Conservation (phyloP, 2,329 filamentous ascomycete species). For the Gnomoniopsis smithogilvyi region DNA sequence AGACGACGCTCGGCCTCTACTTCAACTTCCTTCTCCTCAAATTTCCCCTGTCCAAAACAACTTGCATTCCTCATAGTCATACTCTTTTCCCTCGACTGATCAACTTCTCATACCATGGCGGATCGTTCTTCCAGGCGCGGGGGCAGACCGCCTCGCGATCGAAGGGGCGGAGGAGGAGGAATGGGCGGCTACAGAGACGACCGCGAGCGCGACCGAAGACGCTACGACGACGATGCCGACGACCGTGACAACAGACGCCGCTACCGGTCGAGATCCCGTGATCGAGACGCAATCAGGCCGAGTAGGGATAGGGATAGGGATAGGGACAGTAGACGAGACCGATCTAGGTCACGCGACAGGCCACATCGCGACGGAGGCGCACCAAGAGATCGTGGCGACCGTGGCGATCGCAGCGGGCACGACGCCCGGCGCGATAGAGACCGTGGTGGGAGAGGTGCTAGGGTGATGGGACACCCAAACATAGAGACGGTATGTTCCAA, state of each 20-base stretch:
- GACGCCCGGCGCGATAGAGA: constrained; percentile 11
- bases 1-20: background rate
- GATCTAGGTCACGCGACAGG: constrained; percentile 24
- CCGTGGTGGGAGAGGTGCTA: constrained; percentile 5
- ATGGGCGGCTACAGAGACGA: constrained; percentile 27
- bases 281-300: constrained; percentile 27
- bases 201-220: constrained; percentile 33
- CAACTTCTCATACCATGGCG: no score
- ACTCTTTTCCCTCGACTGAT: background rate
- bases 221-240: constrained; percentile 30
- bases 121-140: constrained; percentile 13
- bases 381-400: constrained; percentile 3
- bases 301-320: constrained; percentile 31
- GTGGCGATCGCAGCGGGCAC: constrained; percentile 6
- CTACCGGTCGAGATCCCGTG: constrained; percentile 14
- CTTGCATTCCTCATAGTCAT: no score
- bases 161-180: constrained; percentile 22
- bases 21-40: background rate
- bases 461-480: constrained; percentile 10
- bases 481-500: constrained; percentile 7
- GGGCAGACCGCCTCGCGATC: constrained; percentile 24
- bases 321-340: constrained; percentile 25
- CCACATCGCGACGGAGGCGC: constrained; percentile 22
- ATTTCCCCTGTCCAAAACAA: no score
- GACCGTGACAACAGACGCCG: constrained; percentile 25